A percentile compares a stretch with the other conserved stretches of the same genome.
Conservation (phyloP, 2,329 filamentous ascomycete genomes). For the Diaporthe nobilis region DNA sequence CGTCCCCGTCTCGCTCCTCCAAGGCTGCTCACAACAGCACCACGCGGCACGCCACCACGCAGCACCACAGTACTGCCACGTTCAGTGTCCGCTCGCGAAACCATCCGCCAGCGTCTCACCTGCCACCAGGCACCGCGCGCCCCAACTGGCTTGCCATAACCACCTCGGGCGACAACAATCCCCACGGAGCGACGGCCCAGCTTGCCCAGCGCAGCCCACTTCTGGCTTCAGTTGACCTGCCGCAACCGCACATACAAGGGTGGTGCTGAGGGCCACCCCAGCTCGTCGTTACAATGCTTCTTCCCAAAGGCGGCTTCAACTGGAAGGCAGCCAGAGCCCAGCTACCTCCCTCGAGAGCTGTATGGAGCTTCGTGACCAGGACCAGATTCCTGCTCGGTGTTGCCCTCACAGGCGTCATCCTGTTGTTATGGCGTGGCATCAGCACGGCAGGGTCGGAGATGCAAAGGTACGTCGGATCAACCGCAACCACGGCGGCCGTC, state of each 20-base stretch:
- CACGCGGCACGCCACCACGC: neutral
- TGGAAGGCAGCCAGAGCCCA: constrained; percentile 91
- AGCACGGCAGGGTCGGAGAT: constrained; percentile 86
- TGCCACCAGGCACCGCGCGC: constrained; percentile 7
- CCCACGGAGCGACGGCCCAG: constrained; percentile 30
- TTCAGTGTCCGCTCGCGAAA: constrained; percentile 21
- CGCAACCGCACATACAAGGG: constrained; percentile 46
- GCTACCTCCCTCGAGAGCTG: constrained; percentile 81
- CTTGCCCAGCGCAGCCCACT: constrained; percentile 33
- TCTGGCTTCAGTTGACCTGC: constrained; percentile 36
- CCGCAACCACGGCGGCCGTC: neutral
- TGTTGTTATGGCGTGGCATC: constrained; percentile 92
- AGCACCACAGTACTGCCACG: constrained; percentile 25
- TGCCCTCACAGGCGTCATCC: constrained; percentile 76
- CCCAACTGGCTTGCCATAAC: neutral
- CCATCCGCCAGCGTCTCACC: constrained; percentile 27
- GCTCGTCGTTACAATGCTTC: constrained; percentile 77
- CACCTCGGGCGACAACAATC: neutral
- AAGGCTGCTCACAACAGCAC: neutral
- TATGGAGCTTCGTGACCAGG: constrained; percentile 79
- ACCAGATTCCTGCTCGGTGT: constrained; percentile 84
- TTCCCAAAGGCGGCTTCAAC: constrained; percentile 89
- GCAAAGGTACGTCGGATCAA: constrained; percentile 78
- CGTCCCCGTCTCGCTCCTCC: neutral
- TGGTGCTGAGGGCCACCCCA: constrained; percentile 59